These are phyloP conservation scores for Hyparrhenia diplandra DNA, from an alignment of 176 grass and related monocot species.

Conservation along the genomic window DNA sequence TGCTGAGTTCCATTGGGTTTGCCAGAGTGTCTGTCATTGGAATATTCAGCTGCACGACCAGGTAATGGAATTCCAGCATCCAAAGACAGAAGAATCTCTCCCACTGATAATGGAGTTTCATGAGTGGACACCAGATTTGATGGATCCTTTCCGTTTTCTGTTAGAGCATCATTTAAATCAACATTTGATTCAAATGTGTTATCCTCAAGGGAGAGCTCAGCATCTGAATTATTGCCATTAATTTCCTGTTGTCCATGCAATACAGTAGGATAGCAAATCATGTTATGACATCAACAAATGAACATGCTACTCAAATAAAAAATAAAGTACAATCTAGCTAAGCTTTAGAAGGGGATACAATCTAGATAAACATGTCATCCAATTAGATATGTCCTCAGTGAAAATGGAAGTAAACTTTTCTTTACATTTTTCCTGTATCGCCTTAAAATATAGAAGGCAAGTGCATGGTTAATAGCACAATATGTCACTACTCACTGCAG, in stretches of 20 bases:
- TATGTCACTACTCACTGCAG: neutral
- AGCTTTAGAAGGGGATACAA: neutral
- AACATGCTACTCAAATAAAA: conserved; percentile 13
- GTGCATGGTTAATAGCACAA: neutral
- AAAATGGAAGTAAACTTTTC: neutral
- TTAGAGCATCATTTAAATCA: conserved; percentile 41
- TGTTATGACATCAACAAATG: conserved; percentile 9
- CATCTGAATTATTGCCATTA: conserved; percentile 56
- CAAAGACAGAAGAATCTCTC: conserved; percentile 93
- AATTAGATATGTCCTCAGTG: neutral
- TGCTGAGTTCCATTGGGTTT: conserved; percentile 71
- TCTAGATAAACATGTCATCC: conserved; percentile 1
- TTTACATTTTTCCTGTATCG: neutral
- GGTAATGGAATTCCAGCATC: conserved; percentile 78
- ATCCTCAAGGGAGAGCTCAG: conserved; percentile 45
- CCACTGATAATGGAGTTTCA: conserved; percentile 81
- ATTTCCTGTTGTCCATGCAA: conserved; percentile 49
- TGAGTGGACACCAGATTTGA: conserved; percentile 34
- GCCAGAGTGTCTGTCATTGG: conserved; percentile 45
- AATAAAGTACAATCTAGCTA: neutral
- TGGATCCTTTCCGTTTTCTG: conserved; percentile 50
- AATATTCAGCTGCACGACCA: conserved; percentile 68
- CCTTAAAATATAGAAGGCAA: neutral
- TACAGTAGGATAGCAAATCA: conserved; percentile 6
- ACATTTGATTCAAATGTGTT: conserved; percentile 41